Base-by-base conservation (phyloP, 306 rosid genomes). In the Acacia confusa region DNA sequence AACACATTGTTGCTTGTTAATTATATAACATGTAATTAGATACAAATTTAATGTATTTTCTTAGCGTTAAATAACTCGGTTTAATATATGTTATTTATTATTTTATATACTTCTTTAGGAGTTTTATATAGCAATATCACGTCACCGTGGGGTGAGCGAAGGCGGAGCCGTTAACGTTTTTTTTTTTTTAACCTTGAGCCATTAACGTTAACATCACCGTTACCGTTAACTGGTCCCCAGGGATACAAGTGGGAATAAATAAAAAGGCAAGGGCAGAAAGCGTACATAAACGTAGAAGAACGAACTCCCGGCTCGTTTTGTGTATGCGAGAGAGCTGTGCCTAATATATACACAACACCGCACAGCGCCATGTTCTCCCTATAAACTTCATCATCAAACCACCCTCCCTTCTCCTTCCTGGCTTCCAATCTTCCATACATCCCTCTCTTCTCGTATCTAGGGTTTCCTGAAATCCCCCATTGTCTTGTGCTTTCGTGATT, bases 311-410 rank as follows among this genome's bases (percentile, higher is more conserved):
- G 50, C 36, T 36, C 13, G 78, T 36, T 36, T 41, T 12, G 20
- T 20, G 20, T 53, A 32, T 74, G 27, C 3, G 65, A n/a, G 17
- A 12, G n/a, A 34, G 34, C 48, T 34, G 61, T 17, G 77, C 77
- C 66, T 32, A 19, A 10, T 34, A n/a, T 43, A 52, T 20, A 69
- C 11, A 69, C 4, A 20, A 34, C 15, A 34, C 15, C 78, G 12
- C 78, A n/a, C 52, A 74, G 68, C 48, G 78, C 36, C 78, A 55
- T 50, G 63, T 50, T 52, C 48, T 74, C 78, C 53, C 66, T 40
- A 69, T 17, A 52, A 48, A 52, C 53, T 75, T 75, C 79, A 38
- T 34, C 34, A 22, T 30, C 24, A 38, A 74, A 45, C 74, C 72
- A 81, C 15, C 44, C 36, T 13, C 40, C 40, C 36, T 43, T 24